phyloP scores from a whole-genome alignment of 805 yeast genomes.

The Pichia kluyveri region DNA sequence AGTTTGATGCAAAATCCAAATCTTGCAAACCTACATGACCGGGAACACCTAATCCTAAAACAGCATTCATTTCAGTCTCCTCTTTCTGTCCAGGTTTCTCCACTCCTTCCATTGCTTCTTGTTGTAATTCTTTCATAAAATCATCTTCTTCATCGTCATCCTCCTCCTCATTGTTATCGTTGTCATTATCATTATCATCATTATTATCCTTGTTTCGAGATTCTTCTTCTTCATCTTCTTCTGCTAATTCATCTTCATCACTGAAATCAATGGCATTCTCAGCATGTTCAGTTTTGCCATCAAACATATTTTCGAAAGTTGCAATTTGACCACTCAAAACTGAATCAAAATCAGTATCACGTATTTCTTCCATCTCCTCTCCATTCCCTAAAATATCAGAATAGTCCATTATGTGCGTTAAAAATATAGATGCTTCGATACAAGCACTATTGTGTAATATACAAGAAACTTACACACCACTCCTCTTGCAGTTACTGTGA shows the following conservation, averaged over 20 bases:
- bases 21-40: conserved; percentile 23
- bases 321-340: conserved; percentile 28
- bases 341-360: conserved; percentile 24
- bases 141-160: conserved; percentile 28
- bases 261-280: conserved; percentile 92
- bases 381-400: background rate
- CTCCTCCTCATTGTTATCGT: conserved; percentile 31
- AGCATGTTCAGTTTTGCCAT: conserved; percentile 61
- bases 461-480: too few species aligned
- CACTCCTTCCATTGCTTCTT: conserved; percentile 29
- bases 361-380: background rate
- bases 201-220: background rate
- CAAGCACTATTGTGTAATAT: too few species aligned
- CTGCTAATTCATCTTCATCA: conserved; percentile 91
- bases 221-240: conserved; percentile 46
- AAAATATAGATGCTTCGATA: too few species aligned
- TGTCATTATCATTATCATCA: conserved; percentile 16
- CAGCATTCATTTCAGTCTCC: conserved; percentile 17
- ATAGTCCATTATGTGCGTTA: background rate
- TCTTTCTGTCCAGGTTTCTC: conserved; percentile 20
- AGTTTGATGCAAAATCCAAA: conserved; percentile 23
- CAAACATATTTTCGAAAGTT: conserved; percentile 26
- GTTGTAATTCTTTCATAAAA: conserved; percentile 29
- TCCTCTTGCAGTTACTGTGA: too few species aligned
- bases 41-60: conserved; percentile 26